These are phyloP conservation scores for Piper longum DNA, from an alignment of 164 flowering plant genomes.

Conservation along the genomic window DNA sequence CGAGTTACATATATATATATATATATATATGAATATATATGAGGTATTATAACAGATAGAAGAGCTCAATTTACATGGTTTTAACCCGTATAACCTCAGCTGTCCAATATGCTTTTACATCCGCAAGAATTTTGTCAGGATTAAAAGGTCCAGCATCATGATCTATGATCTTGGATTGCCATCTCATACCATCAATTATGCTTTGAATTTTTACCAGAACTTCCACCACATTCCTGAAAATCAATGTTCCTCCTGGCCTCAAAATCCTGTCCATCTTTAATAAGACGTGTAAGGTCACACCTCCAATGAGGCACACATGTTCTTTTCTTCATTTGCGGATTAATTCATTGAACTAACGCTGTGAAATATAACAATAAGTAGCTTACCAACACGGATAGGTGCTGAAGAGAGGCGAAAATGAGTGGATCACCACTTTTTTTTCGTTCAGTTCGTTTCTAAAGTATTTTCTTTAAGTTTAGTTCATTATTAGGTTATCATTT, in stretches of 20 bases:
- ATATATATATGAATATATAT: too few species aligned
- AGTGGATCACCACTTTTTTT: too few species aligned
- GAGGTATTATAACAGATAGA: neutral
- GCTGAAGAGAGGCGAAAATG: too few species aligned
- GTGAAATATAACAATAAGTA: too few species aligned
- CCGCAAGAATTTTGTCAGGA: slow-evolving; percentile 84
- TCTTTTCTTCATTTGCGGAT: too few species aligned
- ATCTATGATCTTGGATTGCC: slow-evolving; percentile 76
- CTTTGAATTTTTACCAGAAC: slow-evolving; percentile 62
- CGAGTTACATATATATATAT: too few species aligned
- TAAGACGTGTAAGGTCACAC: slow-evolving; percentile 80
- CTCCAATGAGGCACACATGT: slow-evolving; percentile 16
- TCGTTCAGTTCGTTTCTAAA: too few species aligned
- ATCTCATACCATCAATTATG: slow-evolving; percentile 73
- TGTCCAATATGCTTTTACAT: slow-evolving; percentile 88
- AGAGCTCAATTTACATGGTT: neutral
- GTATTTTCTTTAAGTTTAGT: too few species aligned
- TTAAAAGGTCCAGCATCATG: slow-evolving; percentile 92
- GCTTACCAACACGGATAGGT: too few species aligned
- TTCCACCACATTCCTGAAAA: slow-evolving; percentile 81
- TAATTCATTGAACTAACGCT: too few species aligned
- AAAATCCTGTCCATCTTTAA: slow-evolving; percentile 94
- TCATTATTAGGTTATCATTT: too few species aligned
- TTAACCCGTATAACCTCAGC: slow-evolving; percentile 22
- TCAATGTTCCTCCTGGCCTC: slow-evolving; percentile 89